Conservation (phyloP, 2,329 filamentous ascomycete genomes). For the Colletotrichum shisoi region DNA sequence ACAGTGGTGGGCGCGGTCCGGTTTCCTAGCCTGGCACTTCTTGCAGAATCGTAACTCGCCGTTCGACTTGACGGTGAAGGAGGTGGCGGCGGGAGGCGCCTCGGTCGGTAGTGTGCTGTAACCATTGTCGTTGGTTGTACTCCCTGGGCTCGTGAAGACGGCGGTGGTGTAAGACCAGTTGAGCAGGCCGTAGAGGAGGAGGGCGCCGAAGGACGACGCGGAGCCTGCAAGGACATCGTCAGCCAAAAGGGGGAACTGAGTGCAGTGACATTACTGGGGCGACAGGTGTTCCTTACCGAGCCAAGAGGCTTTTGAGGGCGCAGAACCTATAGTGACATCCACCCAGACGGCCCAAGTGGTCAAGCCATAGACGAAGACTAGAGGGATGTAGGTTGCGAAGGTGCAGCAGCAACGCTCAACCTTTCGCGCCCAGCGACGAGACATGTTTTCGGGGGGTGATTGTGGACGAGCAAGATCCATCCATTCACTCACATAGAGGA, state of each 20-base stretch:
- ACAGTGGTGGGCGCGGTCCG: constrained; percentile 95
- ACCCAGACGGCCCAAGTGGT: constrained; percentile 97
- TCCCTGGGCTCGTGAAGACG: constrained; percentile 90
- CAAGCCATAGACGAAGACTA: constrained; percentile 85
- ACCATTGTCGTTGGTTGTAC: constrained; percentile 68
- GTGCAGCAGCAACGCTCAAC: constrained; percentile 85
- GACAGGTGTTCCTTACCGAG: constrained; percentile 57
- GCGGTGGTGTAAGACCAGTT: constrained; percentile 91
- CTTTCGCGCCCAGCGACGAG: constrained; percentile 70
- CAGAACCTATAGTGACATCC: constrained; percentile 74
- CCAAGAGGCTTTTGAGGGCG: constrained; percentile 61
- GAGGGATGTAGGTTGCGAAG: constrained; percentile 81
- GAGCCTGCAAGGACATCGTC: constrained; percentile 53
- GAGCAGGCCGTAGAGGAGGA: constrained; percentile 77
- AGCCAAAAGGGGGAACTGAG: constrained; percentile 32
- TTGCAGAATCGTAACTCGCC: constrained; percentile 92
- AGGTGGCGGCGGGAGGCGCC: constrained; percentile 67
- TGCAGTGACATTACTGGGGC: constrained; percentile 18
- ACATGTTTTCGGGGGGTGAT: constrained; percentile 56
- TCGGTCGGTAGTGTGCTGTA: constrained; percentile 85
- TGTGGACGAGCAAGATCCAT: constrained; percentile 35
- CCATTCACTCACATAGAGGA: constrained; percentile 32
- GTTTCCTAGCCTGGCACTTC: constrained; percentile 94
- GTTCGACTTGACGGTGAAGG: constrained; percentile 90
- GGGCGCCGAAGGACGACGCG: constrained; percentile 67